Percentiles rank a stretch among this genome's conserved stretches.
Evolutionary conservation across 805 yeast species (phyloP).

Genomic region (Barnettozyma salicaria): DNA sequence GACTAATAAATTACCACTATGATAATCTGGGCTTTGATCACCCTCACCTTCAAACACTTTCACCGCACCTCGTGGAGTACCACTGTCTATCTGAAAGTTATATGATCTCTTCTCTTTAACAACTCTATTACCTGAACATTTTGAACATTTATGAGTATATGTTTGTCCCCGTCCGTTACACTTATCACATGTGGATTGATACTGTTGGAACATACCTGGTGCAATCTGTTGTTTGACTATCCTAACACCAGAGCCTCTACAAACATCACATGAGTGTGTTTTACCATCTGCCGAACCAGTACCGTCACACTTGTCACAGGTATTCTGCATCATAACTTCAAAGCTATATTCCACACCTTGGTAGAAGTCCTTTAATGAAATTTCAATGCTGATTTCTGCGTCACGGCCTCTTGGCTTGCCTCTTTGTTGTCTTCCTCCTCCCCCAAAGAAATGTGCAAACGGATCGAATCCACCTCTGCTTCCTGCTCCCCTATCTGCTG

Average conservation of each 20-base stretch:
- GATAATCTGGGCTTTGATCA: slow-evolving; percentile 76
- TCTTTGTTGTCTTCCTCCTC: slow-evolving; percentile 28
- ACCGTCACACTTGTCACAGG: slow-evolving; percentile 77
- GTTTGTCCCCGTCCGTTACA: slow-evolving; percentile 76
- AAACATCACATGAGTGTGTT: slow-evolving; percentile 54
- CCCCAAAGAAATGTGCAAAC: slow-evolving; percentile 58
- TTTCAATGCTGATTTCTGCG: slow-evolving; percentile 47
- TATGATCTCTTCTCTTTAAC: slow-evolving; percentile 49
- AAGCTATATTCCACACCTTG: slow-evolving; percentile 62
- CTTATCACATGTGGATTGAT: slow-evolving; percentile 70
- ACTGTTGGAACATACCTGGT: slow-evolving; percentile 84
- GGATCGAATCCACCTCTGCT: slow-evolving; percentile 48
- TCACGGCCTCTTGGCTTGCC: slow-evolving; percentile 56
- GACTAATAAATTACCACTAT: slow-evolving; percentile 75
- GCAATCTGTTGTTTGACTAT: slow-evolving; percentile 69
- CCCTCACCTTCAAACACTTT: slow-evolving; percentile 69
- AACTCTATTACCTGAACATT: slow-evolving; percentile 69
- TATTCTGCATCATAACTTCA: slow-evolving; percentile 58
- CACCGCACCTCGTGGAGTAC: slow-evolving; percentile 55
- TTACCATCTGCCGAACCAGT: slow-evolving; percentile 80
- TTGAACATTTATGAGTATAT: slow-evolving; percentile 57
- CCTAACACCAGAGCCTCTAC: slow-evolving; percentile 72
- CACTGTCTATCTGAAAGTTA: slow-evolving; percentile 60
- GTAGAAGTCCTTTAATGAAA: slow-evolving; percentile 61
- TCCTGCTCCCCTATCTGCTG: slow-evolving; percentile 37